phyloP scores from a whole-genome alignment of 345 rosid species.

The Bruguiera parviflora region DNA sequence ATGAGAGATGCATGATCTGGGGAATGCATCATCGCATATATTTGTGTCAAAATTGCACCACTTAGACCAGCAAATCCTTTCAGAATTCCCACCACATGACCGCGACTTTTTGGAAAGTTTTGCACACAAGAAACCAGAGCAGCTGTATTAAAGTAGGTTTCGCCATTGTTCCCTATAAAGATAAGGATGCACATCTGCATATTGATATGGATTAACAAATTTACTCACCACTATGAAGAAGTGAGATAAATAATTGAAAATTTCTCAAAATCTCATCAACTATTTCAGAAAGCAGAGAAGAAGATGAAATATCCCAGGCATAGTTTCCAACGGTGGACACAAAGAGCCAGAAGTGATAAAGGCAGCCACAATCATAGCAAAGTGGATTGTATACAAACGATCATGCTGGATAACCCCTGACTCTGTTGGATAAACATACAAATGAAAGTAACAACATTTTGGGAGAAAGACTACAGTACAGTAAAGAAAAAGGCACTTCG shows the following conservation, averaged over 20 bases:
- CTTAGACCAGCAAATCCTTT: constrained; percentile 96
- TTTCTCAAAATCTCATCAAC: not conserved
- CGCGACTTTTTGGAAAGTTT: constrained; percentile 94
- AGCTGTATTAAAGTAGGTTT: constrained; percentile 93
- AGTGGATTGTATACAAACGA: too few species aligned
- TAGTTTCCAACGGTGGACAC: not conserved
- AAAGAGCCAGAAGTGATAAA: not conserved
- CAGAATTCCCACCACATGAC: constrained; percentile 95
- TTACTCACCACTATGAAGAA: constrained; percentile 5
- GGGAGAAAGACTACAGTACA: too few species aligned
- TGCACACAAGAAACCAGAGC: constrained; percentile 93
- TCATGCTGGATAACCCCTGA: too few species aligned
- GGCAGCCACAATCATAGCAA: not conserved
- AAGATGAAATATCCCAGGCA: not conserved
- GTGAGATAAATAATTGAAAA: constrained; percentile 1
- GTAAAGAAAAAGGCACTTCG: too few species aligned
- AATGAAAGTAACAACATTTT: too few species aligned
- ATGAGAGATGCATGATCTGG: constrained; percentile 81
- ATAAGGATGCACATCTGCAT: constrained; percentile 90
- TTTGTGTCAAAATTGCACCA: constrained; percentile 93
- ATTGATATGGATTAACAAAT: constrained; percentile 14
- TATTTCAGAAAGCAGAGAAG: not conserved
- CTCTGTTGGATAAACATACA: too few species aligned
- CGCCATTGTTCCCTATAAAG: constrained; percentile 88
- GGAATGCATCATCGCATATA: constrained; percentile 68